A percentile compares a stretch with the other conserved stretches of the same genome.
phyloP scores from a whole-genome alignment of 352 stramenopile species.

The Phytophthora foliorum region DNA sequence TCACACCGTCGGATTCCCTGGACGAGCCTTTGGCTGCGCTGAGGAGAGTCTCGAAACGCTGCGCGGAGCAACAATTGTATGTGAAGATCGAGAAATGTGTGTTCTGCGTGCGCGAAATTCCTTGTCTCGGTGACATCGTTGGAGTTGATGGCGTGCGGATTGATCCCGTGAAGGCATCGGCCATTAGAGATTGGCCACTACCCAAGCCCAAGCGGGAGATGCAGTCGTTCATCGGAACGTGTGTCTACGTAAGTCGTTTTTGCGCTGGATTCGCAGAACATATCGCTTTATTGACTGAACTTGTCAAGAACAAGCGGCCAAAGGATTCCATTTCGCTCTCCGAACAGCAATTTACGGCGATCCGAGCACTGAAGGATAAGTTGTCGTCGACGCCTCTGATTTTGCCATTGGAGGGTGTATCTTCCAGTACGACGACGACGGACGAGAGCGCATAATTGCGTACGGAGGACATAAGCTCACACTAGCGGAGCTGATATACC shows the following conservation, averaged over 20 bases:
- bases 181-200: too few species aligned
- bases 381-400: constrained; percentile 16
- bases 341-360: neutral
- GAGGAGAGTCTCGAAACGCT: too few species aligned
- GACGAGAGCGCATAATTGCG: constrained; percentile 4
- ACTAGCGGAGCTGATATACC: constrained; percentile 18
- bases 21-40: too few species aligned
- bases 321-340: constrained; percentile 4
- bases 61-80: too few species aligned
- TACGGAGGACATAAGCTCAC: constrained; percentile 23
- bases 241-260: constrained; percentile 25
- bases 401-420: constrained; percentile 25
- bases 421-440: constrained; percentile 3
- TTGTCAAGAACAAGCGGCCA: constrained; percentile 6
- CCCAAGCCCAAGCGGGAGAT: too few species aligned
- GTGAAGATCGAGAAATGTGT: too few species aligned
- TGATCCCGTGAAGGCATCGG: too few species aligned
- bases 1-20: too few species aligned
- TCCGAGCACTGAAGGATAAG: neutral
- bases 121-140: too few species aligned
- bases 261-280: constrained; percentile 6
- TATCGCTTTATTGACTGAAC: constrained; percentile 8
- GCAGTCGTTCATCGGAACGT: constrained; percentile 22
- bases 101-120: too few species aligned
- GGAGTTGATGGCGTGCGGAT: too few species aligned